Evolutionary conservation across 129 eudicot species (phyloP), one percentile per base, ranked within the genome.

Genomic region (Arctium minus): DNA sequence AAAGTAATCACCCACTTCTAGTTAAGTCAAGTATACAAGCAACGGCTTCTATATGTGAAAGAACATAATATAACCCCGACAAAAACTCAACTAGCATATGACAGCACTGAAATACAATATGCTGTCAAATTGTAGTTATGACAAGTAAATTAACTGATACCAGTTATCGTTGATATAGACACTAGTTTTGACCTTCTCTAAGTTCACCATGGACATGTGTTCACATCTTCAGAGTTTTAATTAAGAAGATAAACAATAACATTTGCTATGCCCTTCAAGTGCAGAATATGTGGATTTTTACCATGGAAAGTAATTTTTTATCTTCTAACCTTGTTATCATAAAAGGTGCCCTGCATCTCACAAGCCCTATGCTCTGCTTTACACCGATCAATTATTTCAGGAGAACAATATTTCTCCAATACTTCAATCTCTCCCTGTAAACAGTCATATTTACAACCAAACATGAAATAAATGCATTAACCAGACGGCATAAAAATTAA

Each of bases 311-410:
- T 67, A 53, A 72, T 62, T 10, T 56, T 64, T 62, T 13, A 1
- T 35, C 37, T 42, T 65, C 86, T 83, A 73, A 96, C 99, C 98
- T 96, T 96, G 90, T 92, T 86, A 83, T 96, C 99, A 70, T 91
- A 88, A 85, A 92, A 85, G 36, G 93, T 89, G 60, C 92, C 97
- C 82, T 90, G 94, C 86, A 80, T 84, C 81, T 91, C 90, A 53
- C 67, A 92, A 78, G 87, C 94, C 64, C 79, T 86, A 35, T 84
- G 97, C 77, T 90, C 97, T 36, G 97, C 98, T 86, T 87, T 91
- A 81, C 98, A 96, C 79, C 98, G 87, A 85, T 96, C 98, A 62
- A 92, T 77, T 35, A 96, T 85, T 88, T 93, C 93, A 56, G 92
- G 80, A 85, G 90, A 85, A 74, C 98, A 96, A 86, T 92, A 93